phyloP scores from a whole-genome alignment of 441 rosid species.

The Pelargonium myrrhifolium region DNA sequence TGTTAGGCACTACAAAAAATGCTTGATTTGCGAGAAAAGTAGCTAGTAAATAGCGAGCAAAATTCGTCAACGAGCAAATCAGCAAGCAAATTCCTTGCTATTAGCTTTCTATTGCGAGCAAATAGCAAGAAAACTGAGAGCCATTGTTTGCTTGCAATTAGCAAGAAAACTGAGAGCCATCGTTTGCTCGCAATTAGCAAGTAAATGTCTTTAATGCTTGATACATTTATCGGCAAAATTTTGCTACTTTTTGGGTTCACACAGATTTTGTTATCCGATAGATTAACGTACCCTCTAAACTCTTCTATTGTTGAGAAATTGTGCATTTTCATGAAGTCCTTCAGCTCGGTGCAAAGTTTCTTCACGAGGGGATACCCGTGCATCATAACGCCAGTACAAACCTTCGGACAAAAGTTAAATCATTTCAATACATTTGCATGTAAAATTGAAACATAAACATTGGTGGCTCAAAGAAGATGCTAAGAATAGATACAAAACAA shows the following conservation, averaged over 20 bases:
- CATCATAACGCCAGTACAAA: slow-evolving; percentile 96
- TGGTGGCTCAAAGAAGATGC: background rate
- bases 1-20: too few species aligned
- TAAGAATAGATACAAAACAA: background rate
- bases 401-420: slow-evolving; percentile 33
- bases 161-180: too few species aligned
- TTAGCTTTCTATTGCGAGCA: too few species aligned
- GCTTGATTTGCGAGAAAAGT: too few species aligned
- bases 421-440: background rate
- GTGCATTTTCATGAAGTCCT: slow-evolving; percentile 82
- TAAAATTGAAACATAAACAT: background rate
- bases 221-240: background rate
- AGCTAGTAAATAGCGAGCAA: too few species aligned
- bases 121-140: too few species aligned
- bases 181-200: too few species aligned
- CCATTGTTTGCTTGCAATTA: too few species aligned
- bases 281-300: slow-evolving; percentile 67
- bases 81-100: too few species aligned
- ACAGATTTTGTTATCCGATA: slow-evolving; percentile 8
- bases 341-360: slow-evolving; percentile 63
- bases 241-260: background rate
- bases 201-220: too few species aligned
- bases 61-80: too few species aligned
- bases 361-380: slow-evolving; percentile 88
- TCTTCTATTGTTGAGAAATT: slow-evolving; percentile 76